Conservation (phyloP, 2,329 filamentous ascomycete genomes). For the Furcasterigmium sp. region DNA sequence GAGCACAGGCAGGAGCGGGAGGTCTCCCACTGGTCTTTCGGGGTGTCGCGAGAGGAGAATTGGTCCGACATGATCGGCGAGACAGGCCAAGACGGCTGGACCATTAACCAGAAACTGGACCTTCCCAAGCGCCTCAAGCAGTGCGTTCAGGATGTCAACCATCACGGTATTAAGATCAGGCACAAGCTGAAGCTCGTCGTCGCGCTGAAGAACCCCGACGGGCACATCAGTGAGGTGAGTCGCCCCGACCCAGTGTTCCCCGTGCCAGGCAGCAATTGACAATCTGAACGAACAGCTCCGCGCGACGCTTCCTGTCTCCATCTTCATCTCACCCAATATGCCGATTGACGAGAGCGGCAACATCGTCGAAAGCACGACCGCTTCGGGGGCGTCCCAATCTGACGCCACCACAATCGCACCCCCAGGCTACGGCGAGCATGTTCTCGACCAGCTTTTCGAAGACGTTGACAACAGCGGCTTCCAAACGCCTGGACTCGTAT, state of each 20-base stretch:
- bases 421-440: slow-evolving; percentile 87
- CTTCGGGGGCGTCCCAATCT: slow-evolving; percentile 28
- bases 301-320: slow-evolving; percentile 82
- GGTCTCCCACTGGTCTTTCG: slow-evolving; percentile 54
- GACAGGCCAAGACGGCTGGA: slow-evolving; percentile 61
- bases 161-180: slow-evolving; percentile 82
- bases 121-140: slow-evolving; percentile 76
- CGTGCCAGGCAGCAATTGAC: slow-evolving; percentile 6
- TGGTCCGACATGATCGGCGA: slow-evolving; percentile 67
- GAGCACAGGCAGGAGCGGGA: slow-evolving; percentile 61
- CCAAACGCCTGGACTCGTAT: slow-evolving; percentile 66
- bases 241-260: too few relatives aligned
- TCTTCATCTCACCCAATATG: slow-evolving; percentile 94
- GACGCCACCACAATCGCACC: slow-evolving; percentile 67
- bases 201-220: slow-evolving; percentile 89
- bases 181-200: slow-evolving; percentile 92
- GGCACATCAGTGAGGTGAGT: slow-evolving; percentile 80
- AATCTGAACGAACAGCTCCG: slow-evolving; percentile 52
- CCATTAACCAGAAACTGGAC: slow-evolving; percentile 55
- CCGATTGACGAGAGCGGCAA: slow-evolving; percentile 84
- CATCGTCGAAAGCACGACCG: slow-evolving; percentile 49
- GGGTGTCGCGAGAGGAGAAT: slow-evolving; percentile 52
- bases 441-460: slow-evolving; percentile 85
- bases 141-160: slow-evolving; percentile 86
- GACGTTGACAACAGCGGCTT: slow-evolving; percentile 79